Percentiles rank a stretch among this genome's conserved stretches.
These are phyloP conservation scores for Blepharisma undulans DNA, from an alignment of 169 alveolate genomes.

Conservation along the genomic window DNA sequence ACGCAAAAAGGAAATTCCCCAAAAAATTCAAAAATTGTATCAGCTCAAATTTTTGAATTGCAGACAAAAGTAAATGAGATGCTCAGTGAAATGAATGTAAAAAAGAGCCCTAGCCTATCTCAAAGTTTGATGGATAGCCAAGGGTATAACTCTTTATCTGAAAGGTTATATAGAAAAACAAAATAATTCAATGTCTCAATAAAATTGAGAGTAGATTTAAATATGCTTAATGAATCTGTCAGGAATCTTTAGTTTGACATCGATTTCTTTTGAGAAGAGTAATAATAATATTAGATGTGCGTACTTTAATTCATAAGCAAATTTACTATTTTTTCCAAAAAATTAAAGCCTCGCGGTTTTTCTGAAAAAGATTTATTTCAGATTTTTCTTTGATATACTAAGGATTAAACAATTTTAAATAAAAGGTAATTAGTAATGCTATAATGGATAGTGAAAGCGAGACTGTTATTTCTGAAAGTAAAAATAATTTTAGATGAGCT, in stretches of 20 bases:
- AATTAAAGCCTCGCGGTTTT: no score
- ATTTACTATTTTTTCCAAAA: no score
- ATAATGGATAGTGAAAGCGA: neutral
- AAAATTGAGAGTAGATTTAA: no score
- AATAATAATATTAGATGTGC: no score
- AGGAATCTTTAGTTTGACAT: no score
- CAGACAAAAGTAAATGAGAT: neutral
- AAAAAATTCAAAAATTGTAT: neutral
- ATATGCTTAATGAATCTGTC: no score
- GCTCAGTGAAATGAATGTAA: neutral
- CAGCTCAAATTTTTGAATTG: neutral
- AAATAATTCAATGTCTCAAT: neutral
- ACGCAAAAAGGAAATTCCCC: neutral
- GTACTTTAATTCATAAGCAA: no score
- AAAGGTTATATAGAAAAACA: neutral
- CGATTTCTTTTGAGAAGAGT: no score
- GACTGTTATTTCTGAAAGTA: slow-evolving; percentile 15
- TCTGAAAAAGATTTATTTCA: no score
- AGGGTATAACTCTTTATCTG: neutral
- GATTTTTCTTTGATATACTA: no score
- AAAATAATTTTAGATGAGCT: neutral
- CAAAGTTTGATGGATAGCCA: neutral
- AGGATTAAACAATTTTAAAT: no score
- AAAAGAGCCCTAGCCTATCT: neutral
- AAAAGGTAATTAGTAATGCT: no score